Percentiles rank a stretch among this genome's conserved stretches.
These are phyloP conservation scores for Sporothrix phasma DNA, from an alignment of 2,329 filamentous ascomycete genomes.

Conservation along the genomic window DNA sequence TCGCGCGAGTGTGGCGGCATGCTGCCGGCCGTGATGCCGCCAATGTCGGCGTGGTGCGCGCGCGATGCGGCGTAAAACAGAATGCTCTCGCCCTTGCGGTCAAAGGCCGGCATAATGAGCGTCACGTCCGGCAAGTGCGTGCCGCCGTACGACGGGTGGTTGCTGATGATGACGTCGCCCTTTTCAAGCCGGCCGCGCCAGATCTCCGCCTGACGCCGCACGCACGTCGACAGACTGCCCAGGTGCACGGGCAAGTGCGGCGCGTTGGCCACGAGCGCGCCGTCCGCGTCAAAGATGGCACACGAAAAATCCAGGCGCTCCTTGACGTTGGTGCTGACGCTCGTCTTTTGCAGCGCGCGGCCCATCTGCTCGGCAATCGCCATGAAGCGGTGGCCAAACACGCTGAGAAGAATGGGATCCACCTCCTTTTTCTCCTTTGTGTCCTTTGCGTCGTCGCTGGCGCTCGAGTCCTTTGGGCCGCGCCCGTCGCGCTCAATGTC, in stretches of 20 bases:
- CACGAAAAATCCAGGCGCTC: constrained; percentile 43
- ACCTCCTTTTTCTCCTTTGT: constrained; percentile 73
- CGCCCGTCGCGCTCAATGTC: constrained; percentile 50
- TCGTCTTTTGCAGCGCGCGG: constrained; percentile 13
- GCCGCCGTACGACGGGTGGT: constrained; percentile 75
- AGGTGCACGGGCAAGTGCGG: constrained; percentile 75
- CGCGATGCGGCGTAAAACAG: constrained; percentile 74
- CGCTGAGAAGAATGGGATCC: constrained; percentile 43
- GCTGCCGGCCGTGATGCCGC: constrained; percentile 69
- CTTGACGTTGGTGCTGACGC: constrained; percentile 15
- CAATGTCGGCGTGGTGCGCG: constrained; percentile 77
- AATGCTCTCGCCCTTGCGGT: constrained; percentile 53
- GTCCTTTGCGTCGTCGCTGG: constrained; percentile 60
- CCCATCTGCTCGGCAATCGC: constrained; percentile 16
- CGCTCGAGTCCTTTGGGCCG: constrained; percentile 35
- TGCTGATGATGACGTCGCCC: constrained; percentile 74
- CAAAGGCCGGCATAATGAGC: constrained; percentile 69
- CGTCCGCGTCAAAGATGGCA: constrained; percentile 66
- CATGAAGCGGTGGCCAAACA: constrained; percentile 17
- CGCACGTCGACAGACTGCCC: constrained; percentile 78
- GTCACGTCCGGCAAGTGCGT: constrained; percentile 80
- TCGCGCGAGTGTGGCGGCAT: constrained; percentile 70
- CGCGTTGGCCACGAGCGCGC: constrained; percentile 68
- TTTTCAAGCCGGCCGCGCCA: constrained; percentile 69
- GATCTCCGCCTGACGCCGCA: constrained; percentile 66